These are phyloP conservation scores for Ramularia endophylla DNA, from an alignment of 2,329 filamentous ascomycete species.

Conservation along the genomic window DNA sequence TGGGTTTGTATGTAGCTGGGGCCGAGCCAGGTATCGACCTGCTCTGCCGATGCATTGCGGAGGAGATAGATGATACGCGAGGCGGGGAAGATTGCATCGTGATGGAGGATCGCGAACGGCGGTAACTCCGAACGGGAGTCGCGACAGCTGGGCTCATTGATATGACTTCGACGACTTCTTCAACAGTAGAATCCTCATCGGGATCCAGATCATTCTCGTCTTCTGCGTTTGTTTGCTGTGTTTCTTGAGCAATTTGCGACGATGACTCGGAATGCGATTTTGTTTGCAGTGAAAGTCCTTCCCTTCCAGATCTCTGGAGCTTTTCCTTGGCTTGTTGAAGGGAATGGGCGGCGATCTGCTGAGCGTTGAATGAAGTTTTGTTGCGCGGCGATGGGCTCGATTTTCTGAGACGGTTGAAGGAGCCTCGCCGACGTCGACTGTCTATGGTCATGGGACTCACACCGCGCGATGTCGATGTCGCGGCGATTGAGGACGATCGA, in stretches of 20 bases:
- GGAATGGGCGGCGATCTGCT: neutral
- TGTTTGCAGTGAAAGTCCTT: constrained; percentile 6
- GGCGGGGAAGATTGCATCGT: neutral
- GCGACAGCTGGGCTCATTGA: constrained; percentile 18
- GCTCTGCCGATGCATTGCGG: neutral
- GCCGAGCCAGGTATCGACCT: neutral
- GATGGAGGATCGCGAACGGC: constrained; percentile 6
- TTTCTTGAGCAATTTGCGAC: neutral
- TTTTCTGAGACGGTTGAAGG: constrained; percentile 3
- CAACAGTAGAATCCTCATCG: too few relatives aligned
- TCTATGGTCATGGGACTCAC: constrained; percentile 10
- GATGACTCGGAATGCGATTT: neutral
- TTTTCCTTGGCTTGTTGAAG: constrained; percentile 3
- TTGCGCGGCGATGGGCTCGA: constrained; percentile 1
- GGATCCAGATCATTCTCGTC: too few relatives aligned
- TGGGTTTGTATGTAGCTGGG: constrained; percentile 7
- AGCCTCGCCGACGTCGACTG: constrained; percentile 1
- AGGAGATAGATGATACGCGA: constrained; percentile 1
- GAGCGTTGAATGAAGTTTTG: neutral
- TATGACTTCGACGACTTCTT: constrained; percentile 20
- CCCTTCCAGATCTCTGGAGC: neutral
- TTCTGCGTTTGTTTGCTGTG: neutral
- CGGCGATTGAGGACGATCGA: constrained; percentile 3
- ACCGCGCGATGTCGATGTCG: constrained; percentile 5
- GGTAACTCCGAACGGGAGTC: constrained; percentile 10